Base-by-base conservation (phyloP, 352 stramenopile species). In the Halophytophthora batemanensis region DNA sequence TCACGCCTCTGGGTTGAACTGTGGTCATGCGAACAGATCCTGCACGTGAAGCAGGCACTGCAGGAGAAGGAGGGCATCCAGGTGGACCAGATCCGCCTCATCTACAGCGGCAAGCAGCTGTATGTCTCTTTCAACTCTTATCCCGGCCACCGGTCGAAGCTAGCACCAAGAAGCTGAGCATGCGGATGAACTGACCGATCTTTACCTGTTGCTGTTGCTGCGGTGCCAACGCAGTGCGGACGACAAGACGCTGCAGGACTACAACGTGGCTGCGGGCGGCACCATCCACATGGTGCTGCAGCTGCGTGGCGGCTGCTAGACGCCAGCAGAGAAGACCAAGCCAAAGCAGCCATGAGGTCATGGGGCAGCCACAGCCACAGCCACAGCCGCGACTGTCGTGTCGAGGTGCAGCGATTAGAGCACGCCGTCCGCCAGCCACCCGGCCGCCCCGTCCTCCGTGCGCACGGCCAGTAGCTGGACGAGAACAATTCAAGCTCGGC, bases 281-380 rank as follows among this genome's bases (percentile, higher is more conserved):
- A 98, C 96, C 33, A 98, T 99, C 76, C 96, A 99, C 78, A 99
- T 99, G 96, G 96, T 99, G 17, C 80, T 99, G 54, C 96, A 99
- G 74, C 79, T 99, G 60, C 91, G 96, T 65, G 96, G 96, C 36
- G 95, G 96, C 17, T 80, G 61, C 64, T 89, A 85, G 61, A 42
- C 6, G 22, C 38, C 14, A 13, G 33, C 14, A 13, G 33, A 13
- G 11, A 6, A 14, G 33, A 38, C 6, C 33, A 38, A 38, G 33
- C 15, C n/a, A n/a, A 17, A 38, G 33, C 11, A 38, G 15, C 33
- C 25, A 31, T n/a, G n/a, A n/a, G n/a, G n/a, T n/a, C n/a, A n/a
- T n/a, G n/a, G n/a, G n/a, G 33, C 11, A 38, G 15, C 33, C 25
- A 31, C 11, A 38, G 15, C 33, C 25, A 31, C 11, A 38, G 15